These are phyloP conservation scores for Lyophyllum shimeji DNA, from an alignment of 768 basidiomycete genomes.

Conservation along the genomic window DNA sequence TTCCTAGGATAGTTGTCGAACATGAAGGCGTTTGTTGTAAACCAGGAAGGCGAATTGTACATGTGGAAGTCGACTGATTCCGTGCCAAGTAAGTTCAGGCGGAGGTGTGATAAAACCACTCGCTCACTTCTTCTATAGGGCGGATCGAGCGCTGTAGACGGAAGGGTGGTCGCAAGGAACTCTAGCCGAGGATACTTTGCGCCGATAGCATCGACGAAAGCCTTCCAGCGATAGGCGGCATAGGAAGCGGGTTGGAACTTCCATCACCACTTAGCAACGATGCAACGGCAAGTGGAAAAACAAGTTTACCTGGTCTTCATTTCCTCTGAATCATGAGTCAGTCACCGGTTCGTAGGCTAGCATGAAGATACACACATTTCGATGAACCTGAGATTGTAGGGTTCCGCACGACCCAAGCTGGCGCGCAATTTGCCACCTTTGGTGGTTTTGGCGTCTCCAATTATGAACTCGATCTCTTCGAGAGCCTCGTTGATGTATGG, in stretches of 20 bases:
- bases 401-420: slow-evolving; percentile 8
- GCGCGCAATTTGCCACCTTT: slow-evolving; percentile 7
- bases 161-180: slow-evolving; percentile 18
- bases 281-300: background rate
- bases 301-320: slow-evolving; percentile 2
- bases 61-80: slow-evolving; percentile 50
- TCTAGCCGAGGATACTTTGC: slow-evolving; percentile 7
- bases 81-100: background rate
- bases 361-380: slow-evolving; percentile 3
- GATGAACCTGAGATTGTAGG: slow-evolving; percentile 4
- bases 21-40: slow-evolving; percentile 46
- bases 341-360: background rate
- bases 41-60: slow-evolving; percentile 49
- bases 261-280: background rate
- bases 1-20: slow-evolving; percentile 54
- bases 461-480: slow-evolving; percentile 5
- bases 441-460: slow-evolving; percentile 7
- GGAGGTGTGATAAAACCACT: background rate
- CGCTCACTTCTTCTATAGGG: slow-evolving; percentile 36
- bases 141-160: slow-evolving; percentile 41
- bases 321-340: slow-evolving; percentile 1
- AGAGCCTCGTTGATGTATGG: slow-evolving; percentile 18
- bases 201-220: slow-evolving; percentile 7
- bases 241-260: slow-evolving; percentile 9
- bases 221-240: slow-evolving; percentile 8